phyloP scores from a whole-genome alignment of 306 rosid genomes.

The Argentina anserina region DNA sequence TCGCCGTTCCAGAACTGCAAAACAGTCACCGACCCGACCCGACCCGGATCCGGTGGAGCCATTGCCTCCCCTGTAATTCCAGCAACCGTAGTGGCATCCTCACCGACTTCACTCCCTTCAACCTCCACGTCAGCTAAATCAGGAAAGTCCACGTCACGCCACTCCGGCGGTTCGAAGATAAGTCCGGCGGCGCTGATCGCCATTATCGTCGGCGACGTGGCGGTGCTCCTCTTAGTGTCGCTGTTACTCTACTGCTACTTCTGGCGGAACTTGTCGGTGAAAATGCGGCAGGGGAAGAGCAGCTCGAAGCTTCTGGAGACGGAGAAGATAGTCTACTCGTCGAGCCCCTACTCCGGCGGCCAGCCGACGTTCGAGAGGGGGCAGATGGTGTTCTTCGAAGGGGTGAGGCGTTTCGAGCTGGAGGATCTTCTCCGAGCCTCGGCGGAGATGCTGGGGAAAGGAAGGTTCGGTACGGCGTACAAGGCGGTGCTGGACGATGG shows the following conservation, averaged over 20 bases:
- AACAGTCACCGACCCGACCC: constrained; percentile 38
- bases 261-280: constrained; percentile 40
- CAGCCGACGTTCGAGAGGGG: constrained; percentile 57
- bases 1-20: constrained; percentile 50
- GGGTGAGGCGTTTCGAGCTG: constrained; percentile 63
- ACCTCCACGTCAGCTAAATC: constrained; percentile 21
- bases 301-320: constrained; percentile 50
- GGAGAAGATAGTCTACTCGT: constrained; percentile 75
- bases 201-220: constrained; percentile 57
- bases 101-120: constrained; percentile 59
- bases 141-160: neutral
- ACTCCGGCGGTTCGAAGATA: constrained; percentile 29
- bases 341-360: constrained; percentile 69
- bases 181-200: constrained; percentile 49
- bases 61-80: constrained; percentile 61
- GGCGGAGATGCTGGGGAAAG: constrained; percentile 91
- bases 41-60: constrained; percentile 77
- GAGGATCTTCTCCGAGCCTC: constrained; percentile 82
- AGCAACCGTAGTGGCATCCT: constrained; percentile 47
- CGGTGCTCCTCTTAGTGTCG: constrained; percentile 49
- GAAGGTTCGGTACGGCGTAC: constrained; percentile 77
- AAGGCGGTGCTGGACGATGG: constrained; percentile 89
- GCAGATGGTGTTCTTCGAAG: constrained; percentile 79
- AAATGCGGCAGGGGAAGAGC: constrained; percentile 40
- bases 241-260: constrained; percentile 72